phyloP scores from a whole-genome alignment of 2,329 filamentous ascomycete species.

The Monosporascus sp. region DNA sequence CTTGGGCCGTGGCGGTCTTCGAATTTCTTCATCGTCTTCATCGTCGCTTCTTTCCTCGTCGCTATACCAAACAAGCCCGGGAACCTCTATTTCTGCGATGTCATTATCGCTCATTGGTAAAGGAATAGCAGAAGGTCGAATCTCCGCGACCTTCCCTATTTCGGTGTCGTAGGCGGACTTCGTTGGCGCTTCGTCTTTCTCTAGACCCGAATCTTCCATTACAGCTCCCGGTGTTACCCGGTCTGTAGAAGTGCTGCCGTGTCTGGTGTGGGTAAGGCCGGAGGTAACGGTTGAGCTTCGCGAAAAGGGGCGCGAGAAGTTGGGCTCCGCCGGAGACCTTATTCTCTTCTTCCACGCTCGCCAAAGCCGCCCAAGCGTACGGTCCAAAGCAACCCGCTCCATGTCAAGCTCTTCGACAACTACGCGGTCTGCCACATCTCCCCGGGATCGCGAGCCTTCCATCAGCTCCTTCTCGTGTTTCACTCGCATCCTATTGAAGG shows the following conservation, averaged over 20 bases:
- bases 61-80: conserved; percentile 57
- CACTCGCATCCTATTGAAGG: conserved; percentile 60
- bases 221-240: conserved; percentile 34
- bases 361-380: conserved; percentile 85
- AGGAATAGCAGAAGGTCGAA: conserved; percentile 57
- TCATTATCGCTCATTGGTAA: conserved; percentile 64
- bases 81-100: conserved; percentile 74
- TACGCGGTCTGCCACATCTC: conserved; percentile 56
- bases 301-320: conserved; percentile 44
- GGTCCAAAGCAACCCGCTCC: conserved; percentile 86
- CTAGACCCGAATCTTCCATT: conserved; percentile 8
- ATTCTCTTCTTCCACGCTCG: conserved; percentile 89
- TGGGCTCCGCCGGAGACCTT: conserved; percentile 48
- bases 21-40: conserved; percentile 23
- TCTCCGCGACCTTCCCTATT: conserved; percentile 2
- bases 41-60: conserved; percentile 55
- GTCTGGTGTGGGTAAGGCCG: conserved; percentile 27
- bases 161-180: not conserved
- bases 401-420: conserved; percentile 88
- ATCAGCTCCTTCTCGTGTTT: conserved; percentile 56
- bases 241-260: conserved; percentile 33
- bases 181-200: conserved; percentile 18
- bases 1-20: conserved; percentile 35
- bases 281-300: conserved; percentile 36
- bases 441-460: conserved; percentile 40